phyloP scores from a whole-genome alignment of 31 red algal genomes.

The Porphyra umbilicalis region DNA sequence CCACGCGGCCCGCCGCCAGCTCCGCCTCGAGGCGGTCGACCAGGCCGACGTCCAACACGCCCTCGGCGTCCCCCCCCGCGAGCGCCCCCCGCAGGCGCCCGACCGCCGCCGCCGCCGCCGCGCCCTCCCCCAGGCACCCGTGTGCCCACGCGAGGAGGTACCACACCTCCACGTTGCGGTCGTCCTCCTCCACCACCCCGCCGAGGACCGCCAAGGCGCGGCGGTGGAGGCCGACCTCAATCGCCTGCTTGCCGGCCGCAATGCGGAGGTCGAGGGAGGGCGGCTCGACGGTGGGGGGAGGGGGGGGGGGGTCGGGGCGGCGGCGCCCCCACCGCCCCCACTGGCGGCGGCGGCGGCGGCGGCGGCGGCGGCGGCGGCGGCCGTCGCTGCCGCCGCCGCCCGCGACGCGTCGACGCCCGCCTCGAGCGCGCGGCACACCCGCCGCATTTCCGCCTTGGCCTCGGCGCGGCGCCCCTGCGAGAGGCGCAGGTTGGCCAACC shows the following conservation, averaged over 20 bases:
- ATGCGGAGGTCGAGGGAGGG: constrained; percentile 45
- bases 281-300: not conserved
- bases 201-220: constrained; percentile 21
- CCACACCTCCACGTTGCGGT: constrained; percentile 80
- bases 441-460: constrained; percentile 28
- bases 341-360: not conserved
- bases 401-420: constrained; percentile 15
- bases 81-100: not conserved
- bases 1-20: not conserved
- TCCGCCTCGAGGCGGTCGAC: not conserved
- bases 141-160: constrained; percentile 27
- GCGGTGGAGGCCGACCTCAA: constrained; percentile 31
- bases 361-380: not conserved
- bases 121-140: not conserved
- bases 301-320: no score
- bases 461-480: constrained; percentile 41
- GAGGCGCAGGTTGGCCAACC: constrained; percentile 52
- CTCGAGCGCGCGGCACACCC: constrained; percentile 20
- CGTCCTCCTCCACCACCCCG: constrained; percentile 46
- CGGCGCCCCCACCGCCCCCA: constrained; percentile 11
- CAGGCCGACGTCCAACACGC: not conserved
- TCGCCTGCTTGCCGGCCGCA: constrained; percentile 55
- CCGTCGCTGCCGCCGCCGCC: not conserved
- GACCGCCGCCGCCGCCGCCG: not conserved
- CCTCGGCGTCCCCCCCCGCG: not conserved